Percentiles rank a stretch among this genome's conserved stretches.
Conservation (phyloP, 1,284 basidiomycete species). For the Puccinia hordei region DNA sequence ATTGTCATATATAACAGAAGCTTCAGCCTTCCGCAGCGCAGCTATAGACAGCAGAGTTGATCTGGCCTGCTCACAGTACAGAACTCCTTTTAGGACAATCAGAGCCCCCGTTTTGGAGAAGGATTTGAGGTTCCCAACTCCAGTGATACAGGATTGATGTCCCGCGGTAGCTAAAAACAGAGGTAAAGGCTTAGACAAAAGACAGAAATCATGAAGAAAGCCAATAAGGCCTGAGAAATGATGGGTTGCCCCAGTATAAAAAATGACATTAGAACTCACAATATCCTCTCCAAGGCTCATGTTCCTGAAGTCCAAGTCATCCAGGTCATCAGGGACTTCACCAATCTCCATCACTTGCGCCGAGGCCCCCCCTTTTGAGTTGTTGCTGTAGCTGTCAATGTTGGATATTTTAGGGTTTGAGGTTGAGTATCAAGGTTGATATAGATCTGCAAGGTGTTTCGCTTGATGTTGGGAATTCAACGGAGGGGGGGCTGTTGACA, state of each 20-base stretch:
- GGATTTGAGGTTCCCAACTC: neutral
- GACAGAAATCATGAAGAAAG: neutral
- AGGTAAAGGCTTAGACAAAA: neutral
- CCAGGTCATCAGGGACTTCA: no score
- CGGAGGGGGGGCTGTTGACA: neutral
- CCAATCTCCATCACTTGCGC: no score
- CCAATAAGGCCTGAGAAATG: neutral
- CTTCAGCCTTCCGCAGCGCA: neutral
- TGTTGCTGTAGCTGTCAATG: neutral
- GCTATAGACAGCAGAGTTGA: neutral
- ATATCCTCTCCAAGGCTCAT: constrained; percentile 1
- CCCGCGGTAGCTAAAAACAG: neutral
- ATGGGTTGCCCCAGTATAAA: constrained; percentile 5
- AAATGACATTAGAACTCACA: neutral
- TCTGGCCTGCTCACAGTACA: constrained; percentile 4
- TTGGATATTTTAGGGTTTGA: neutral
- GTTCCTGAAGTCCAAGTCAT: no score
- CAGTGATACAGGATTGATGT: neutral
- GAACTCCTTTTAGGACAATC: neutral
- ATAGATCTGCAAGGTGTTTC: neutral
- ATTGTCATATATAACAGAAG: neutral
- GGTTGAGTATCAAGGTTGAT: neutral
- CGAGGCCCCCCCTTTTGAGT: neutral
- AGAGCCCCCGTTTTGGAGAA: neutral
- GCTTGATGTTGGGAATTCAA: neutral